phyloP scores from a whole-genome alignment of 495 filamentous ascomycete genomes.

The Neurospora sp. region DNA sequence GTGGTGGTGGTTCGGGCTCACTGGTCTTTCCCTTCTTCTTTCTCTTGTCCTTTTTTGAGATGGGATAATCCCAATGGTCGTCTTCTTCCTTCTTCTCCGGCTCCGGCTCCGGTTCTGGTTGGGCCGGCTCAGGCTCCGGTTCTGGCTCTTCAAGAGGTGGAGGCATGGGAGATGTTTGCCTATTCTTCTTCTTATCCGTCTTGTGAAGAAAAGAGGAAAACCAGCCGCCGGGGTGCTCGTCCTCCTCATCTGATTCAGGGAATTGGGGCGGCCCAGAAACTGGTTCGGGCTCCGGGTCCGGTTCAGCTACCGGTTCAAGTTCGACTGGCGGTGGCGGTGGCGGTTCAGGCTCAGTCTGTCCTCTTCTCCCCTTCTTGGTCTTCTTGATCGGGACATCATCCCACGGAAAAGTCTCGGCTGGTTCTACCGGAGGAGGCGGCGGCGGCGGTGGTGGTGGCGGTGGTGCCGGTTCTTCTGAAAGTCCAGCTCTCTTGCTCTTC shows the following conservation, averaged over 20 bases:
- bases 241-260: conserved; percentile 2
- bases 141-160: conserved; percentile 4
- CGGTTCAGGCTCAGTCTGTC: conserved; percentile 8
- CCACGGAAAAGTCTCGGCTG: neutral
- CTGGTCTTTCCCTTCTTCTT: conserved; percentile 22
- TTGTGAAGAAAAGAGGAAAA: conserved; percentile 9
- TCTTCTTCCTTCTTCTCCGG: conserved; percentile 22
- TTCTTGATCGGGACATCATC: neutral
- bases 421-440: neutral
- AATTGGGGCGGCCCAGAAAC: neutral
- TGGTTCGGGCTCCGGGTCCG: conserved; percentile 14
- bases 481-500: conserved; percentile 3
- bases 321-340: conserved; percentile 10
- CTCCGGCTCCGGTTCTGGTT: conserved; percentile 16
- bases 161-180: neutral
- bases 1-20: conserved; percentile 6
- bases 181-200: conserved; percentile 25
- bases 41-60: conserved; percentile 19
- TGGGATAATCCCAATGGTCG: conserved; percentile 9
- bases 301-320: conserved; percentile 14
- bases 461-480: neutral
- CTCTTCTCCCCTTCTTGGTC: conserved; percentile 14
- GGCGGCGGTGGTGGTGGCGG: neutral
- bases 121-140: conserved; percentile 5
- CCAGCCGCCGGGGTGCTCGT: conserved; percentile 1